Evolutionary conservation across 2,329 filamentous ascomycete genomes (phyloP), one percentile per base, ranked within the genome.

Genomic region (Colletotrichum destructivum): DNA sequence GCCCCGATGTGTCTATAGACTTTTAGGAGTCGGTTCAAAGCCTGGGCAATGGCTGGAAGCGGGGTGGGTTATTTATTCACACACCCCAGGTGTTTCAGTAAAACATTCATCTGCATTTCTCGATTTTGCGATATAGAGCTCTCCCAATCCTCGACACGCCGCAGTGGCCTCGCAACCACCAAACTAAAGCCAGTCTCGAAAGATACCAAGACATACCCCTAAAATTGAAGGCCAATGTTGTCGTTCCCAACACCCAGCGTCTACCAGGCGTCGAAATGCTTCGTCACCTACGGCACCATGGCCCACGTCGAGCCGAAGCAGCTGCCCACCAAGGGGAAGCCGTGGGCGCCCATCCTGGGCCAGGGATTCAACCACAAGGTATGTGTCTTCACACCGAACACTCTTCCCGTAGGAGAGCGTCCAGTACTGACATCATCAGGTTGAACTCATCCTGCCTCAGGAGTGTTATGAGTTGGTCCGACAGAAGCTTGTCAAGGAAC

Each of bases 381-480:
- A 79, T 66, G 79, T 66, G 78, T 72, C 18, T 8, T 4, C 13
- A 55, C 12, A n/a, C 60, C 7, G 21, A 11, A 2, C 23, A 3
- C 26, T 12, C 2, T 11, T 49, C 23, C 4, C 21, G 13, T 4
- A 3, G 47, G 5, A 23, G 9, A 11, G 2, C 5, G 7, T 4
- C 7, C 2, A 1, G 9, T 11, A 9, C 31, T 13, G 56, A 42
- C 44, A 7, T 13, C 5, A 8, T 4, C 42, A 92, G 90, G 81
- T 92, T 9, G 92, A 96, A 72, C 80, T 97, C 2, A 84, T 96
- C n/a, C 78, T 97, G 0, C 93, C 95, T 0, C 84, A 89, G 74
- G 89, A 91, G 60, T 75, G 88, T 1, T 90, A 89, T 75, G 84
- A 88, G 35, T 76, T 85, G 21, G 82, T 93, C 4, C 84, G 85